Evolutionary conservation across 2,329 filamentous ascomycete species (phyloP).

Genomic region (Phaeosphaeria sp.): DNA sequence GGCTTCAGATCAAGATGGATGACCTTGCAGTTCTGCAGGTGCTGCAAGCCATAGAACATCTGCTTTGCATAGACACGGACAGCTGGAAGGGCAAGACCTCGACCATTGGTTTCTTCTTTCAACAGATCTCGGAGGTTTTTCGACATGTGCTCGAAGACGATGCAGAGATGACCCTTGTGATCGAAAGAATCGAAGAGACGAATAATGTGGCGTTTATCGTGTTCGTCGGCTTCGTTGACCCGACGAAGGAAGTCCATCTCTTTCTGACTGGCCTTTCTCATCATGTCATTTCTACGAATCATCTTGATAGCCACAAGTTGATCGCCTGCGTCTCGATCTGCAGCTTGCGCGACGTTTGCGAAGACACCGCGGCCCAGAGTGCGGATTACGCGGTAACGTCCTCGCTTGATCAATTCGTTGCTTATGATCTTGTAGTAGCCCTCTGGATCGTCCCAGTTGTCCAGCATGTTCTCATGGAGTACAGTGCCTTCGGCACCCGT

Average conservation of each 20-base stretch:
- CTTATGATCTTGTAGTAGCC: constrained; percentile 96
- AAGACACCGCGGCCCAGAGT: constrained; percentile 94
- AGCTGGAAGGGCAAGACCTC: constrained; percentile 87
- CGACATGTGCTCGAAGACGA: constrained; percentile 92
- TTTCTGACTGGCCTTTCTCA: constrained; percentile 90
- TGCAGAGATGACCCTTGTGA: constrained; percentile 92
- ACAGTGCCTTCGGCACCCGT: constrained; percentile 34
- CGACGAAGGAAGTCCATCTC: constrained; percentile 93
- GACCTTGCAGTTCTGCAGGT: constrained; percentile 91
- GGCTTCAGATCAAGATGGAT: constrained; percentile 97
- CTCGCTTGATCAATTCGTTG: constrained; percentile 85
- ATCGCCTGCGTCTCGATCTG: constrained; percentile 24
- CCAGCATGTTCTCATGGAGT: constrained; percentile 77
- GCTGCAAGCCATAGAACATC: constrained; percentile 86
- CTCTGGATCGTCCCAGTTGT: constrained; percentile 92
- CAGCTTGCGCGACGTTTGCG: constrained; percentile 90
- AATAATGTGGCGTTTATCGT: constrained; percentile 91
- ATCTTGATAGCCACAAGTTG: constrained; percentile 94
- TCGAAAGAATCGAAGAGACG: constrained; percentile 87
- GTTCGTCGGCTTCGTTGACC: constrained; percentile 82
- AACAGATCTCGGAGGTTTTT: constrained; percentile 88
- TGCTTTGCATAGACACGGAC: constrained; percentile 91
- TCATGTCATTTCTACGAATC: constrained; percentile 93
- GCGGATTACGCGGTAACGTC: constrained; percentile 87
- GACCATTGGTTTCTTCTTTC: constrained; percentile 82